A percentile compares a stretch with the other conserved stretches of the same genome.
These are phyloP conservation scores for Talaromyces thailandensis DNA, from an alignment of 495 filamentous ascomycete species.

Conservation along the genomic window DNA sequence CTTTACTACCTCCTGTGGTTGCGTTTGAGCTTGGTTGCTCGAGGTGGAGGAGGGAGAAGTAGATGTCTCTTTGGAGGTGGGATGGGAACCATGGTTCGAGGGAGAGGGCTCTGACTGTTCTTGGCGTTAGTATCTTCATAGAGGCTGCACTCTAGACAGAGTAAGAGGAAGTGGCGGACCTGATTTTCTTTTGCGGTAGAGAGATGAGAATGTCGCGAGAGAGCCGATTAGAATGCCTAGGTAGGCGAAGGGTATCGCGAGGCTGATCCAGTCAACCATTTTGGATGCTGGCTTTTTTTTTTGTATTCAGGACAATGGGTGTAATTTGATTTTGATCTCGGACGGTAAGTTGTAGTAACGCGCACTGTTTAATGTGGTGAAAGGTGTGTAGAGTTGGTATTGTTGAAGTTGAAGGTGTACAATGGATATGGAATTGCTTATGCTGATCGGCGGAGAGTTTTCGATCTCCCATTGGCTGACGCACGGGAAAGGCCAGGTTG, in stretches of 20 bases:
- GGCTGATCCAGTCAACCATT: constrained; percentile 71
- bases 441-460: background rate
- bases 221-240: constrained; percentile 78
- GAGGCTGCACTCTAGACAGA: background rate
- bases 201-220: constrained; percentile 78
- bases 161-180: constrained; percentile 40
- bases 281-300: constrained; percentile 2
- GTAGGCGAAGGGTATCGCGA: constrained; percentile 78
- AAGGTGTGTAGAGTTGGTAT: background rate
- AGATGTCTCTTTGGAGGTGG: constrained; percentile 87
- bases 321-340: background rate
- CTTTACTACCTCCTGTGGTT: constrained; percentile 26
- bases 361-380: background rate
- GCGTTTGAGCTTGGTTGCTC: constrained; percentile 48
- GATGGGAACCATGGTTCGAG: constrained; percentile 88
- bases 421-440: background rate
- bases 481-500: constrained; percentile 22
- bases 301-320: background rate
- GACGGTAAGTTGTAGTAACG: background rate
- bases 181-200: constrained; percentile 91
- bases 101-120: constrained; percentile 60
- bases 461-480: constrained; percentile 1
- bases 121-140: background rate
- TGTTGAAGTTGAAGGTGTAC: background rate
- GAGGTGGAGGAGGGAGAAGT: constrained; percentile 82